Percentiles rank a stretch among this genome's conserved stretches.
Conservation (phyloP, 306 rosid genomes). For the Inga oerstediana region DNA sequence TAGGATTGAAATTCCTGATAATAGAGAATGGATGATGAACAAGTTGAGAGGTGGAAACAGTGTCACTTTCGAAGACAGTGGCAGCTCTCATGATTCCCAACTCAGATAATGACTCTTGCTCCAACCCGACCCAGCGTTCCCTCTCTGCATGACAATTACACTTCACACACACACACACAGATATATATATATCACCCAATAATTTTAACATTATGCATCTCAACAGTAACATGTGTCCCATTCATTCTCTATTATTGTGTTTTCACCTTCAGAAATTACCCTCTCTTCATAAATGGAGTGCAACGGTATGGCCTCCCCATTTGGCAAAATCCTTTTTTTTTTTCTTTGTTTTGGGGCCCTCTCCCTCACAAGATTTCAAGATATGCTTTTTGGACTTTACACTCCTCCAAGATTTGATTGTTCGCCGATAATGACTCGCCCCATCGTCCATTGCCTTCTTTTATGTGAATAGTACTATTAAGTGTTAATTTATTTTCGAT, state of each 20-base stretch:
- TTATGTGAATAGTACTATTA: neutral
- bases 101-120: neutral
- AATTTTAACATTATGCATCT: neutral
- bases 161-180: too few species aligned
- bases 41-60: neutral
- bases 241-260: neutral
- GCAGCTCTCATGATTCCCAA: neutral
- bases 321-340: neutral
- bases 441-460: neutral
- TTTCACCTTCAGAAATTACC: neutral
- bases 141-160: neutral
- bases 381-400: constrained; percentile 30
- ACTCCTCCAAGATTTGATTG: neutral
- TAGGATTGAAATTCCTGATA: too few species aligned
- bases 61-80: neutral
- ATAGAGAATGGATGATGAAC: too few species aligned
- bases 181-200: neutral
- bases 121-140: neutral
- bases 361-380: constrained; percentile 1
- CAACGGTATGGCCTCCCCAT: neutral
- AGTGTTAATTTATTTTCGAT: neutral
- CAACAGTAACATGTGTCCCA: too few species aligned
- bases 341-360: neutral
- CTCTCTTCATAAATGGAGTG: neutral
- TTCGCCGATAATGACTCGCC: neutral